Evolutionary conservation across 257 asterid species (phyloP).

Genomic region (Lantana camara): DNA sequence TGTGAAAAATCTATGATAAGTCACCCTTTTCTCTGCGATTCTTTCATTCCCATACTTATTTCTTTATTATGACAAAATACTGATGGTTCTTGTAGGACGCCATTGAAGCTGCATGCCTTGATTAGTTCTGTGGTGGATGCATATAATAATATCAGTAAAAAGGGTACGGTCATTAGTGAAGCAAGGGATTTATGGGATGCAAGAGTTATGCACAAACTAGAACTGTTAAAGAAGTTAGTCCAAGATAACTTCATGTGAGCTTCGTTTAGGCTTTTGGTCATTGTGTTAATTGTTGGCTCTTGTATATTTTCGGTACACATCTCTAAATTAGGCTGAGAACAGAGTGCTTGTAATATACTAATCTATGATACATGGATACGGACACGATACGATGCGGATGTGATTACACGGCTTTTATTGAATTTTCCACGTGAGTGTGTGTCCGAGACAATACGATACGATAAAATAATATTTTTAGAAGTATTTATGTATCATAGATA

Average conservation of each 20-base stretch:
- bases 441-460: too few relatives aligned
- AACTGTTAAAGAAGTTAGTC: constrained; percentile 59
- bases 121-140: constrained; percentile 72
- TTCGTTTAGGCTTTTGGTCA: neutral
- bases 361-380: too few relatives aligned
- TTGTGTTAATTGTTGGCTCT: too few relatives aligned
- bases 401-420: too few relatives aligned
- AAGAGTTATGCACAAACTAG: constrained; percentile 60
- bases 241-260: constrained; percentile 84
- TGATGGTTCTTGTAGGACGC: constrained; percentile 60
- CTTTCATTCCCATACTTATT: neutral
- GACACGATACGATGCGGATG: too few relatives aligned
- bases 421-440: too few relatives aligned
- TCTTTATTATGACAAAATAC: neutral
- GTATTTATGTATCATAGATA: too few relatives aligned
- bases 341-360: too few relatives aligned
- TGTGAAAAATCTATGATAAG: neutral
- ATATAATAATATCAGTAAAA: constrained; percentile 71
- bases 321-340: too few relatives aligned
- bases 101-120: constrained; percentile 67
- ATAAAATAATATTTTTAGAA: too few relatives aligned
- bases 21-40: neutral
- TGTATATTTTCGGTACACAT: too few relatives aligned
- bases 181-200: constrained; percentile 92
- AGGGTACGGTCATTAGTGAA: constrained; percentile 73